Conservation (phyloP, 306 rosid species). For the Cicer judaicum region DNA sequence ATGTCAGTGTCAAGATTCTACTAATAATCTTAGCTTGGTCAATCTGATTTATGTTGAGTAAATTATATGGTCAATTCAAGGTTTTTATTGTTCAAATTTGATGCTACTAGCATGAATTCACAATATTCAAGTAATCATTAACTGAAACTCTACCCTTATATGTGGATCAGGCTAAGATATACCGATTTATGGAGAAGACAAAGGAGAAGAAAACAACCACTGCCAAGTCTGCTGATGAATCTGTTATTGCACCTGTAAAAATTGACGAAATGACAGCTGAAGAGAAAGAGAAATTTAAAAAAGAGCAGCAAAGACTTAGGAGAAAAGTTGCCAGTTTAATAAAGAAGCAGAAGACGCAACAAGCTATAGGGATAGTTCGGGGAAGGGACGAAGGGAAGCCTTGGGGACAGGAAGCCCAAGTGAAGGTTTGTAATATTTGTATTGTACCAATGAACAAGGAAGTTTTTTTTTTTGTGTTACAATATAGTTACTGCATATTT, state of each 20-base stretch:
- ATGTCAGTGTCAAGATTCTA: not conserved
- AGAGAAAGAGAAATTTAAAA: slow-evolving; percentile 46
- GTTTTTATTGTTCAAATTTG: slow-evolving; percentile 27
- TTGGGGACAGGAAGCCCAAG: slow-evolving; percentile 93
- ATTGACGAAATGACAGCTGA: slow-evolving; percentile 39
- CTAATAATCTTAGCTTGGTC: not conserved
- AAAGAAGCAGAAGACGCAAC: slow-evolving; percentile 66
- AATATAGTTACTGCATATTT: slow-evolving; percentile 39
- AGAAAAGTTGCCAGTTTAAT: slow-evolving; percentile 64
- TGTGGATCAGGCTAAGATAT: slow-evolving; percentile 75
- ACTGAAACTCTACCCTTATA: slow-evolving; percentile 35
- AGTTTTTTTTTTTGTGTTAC: slow-evolving; percentile 30
- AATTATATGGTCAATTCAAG: slow-evolving; percentile 17
- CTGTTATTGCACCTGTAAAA: slow-evolving; percentile 46
- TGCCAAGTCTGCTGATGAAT: slow-evolving; percentile 49
- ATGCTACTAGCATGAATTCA: slow-evolving; percentile 10
- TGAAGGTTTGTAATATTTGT: slow-evolving; percentile 71
- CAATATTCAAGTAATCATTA: slow-evolving; percentile 22
- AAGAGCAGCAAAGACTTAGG: slow-evolving; percentile 51
- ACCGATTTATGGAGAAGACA: slow-evolving; percentile 61
- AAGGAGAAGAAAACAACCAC: slow-evolving; percentile 47
- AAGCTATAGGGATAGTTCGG: slow-evolving; percentile 63
- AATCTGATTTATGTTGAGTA: slow-evolving; percentile 14
- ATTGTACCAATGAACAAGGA: slow-evolving; percentile 28
- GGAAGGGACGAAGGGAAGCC: slow-evolving; percentile 69